These are phyloP conservation scores for Gossypioides kirkii DNA, from an alignment of 345 rosid genomes.

Conservation along the genomic window DNA sequence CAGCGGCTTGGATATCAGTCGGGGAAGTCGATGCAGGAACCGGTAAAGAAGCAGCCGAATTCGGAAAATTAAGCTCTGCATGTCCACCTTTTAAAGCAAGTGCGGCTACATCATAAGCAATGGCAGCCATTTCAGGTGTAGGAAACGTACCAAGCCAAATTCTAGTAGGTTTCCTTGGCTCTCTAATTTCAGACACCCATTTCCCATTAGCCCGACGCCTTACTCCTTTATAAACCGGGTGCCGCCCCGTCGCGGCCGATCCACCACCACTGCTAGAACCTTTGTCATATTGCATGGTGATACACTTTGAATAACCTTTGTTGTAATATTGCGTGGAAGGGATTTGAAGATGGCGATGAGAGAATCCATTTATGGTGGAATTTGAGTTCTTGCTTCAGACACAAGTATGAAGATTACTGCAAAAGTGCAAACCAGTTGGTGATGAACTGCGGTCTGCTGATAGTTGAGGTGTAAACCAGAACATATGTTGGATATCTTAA, in stretches of 20 bases:
- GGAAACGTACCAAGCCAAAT: conserved; percentile 93
- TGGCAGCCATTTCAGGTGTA: conserved; percentile 90
- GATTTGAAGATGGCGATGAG: neutral
- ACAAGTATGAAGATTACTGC: neutral
- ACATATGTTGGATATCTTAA: neutral
- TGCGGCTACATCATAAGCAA: conserved; percentile 92
- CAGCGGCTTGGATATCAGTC: conserved; percentile 81
- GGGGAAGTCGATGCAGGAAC: conserved; percentile 72
- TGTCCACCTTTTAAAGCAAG: conserved; percentile 72
- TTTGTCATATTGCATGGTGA: conserved; percentile 28
- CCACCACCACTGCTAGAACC: neutral
- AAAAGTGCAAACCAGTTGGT: conserved; percentile 13
- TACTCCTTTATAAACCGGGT: conserved; percentile 55
- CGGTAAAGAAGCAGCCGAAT: conserved; percentile 65
- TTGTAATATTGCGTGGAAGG: conserved; percentile 26
- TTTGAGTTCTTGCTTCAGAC: neutral
- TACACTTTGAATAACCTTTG: neutral
- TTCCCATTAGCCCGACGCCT: conserved; percentile 68
- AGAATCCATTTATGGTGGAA: conserved; percentile 6
- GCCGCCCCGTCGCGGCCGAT: conserved; percentile 28
- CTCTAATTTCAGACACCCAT: conserved; percentile 91
- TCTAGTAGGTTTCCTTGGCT: conserved; percentile 76
- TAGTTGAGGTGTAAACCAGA: conserved; percentile 5
- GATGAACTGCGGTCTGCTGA: neutral
- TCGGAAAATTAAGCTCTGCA: conserved; percentile 87